Conservation (phyloP, 2,329 filamentous ascomycete species). For the Nakataea oryzae region DNA sequence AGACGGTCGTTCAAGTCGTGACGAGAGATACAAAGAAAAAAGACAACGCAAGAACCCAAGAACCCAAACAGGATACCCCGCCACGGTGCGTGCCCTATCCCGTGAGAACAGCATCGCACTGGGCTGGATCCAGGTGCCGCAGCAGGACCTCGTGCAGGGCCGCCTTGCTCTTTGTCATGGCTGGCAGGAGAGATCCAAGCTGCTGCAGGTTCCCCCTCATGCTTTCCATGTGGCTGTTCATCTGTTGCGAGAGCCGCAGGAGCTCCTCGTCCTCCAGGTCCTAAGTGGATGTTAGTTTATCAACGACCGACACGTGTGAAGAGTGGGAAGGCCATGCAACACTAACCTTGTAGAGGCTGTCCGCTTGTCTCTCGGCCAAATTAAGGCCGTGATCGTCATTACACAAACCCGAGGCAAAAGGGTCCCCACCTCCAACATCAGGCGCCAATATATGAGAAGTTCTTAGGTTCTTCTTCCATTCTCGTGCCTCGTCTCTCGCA, state of each 20-base stretch:
- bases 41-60: not conserved
- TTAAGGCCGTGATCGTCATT: constrained; percentile 1
- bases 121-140: constrained; percentile 29
- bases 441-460: constrained; percentile 41
- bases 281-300: constrained; percentile 12
- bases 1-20: not conserved
- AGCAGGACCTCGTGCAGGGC: constrained; percentile 37
- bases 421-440: constrained; percentile 11
- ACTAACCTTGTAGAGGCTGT: constrained; percentile 20
- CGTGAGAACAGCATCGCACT: constrained; percentile 38
- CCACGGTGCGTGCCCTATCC: constrained; percentile 14
- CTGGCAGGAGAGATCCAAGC: constrained; percentile 38
- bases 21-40: not conserved
- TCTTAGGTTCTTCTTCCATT: constrained; percentile 36
- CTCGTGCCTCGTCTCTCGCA: constrained; percentile 40
- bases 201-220: constrained; percentile 43
- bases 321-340: not conserved
- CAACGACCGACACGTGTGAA: not conserved
- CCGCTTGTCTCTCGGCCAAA: not conserved
- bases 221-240: constrained; percentile 45
- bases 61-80: not conserved
- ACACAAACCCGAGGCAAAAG: not conserved
- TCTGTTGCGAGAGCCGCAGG: constrained; percentile 32
- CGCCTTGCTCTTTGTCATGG: constrained; percentile 35
- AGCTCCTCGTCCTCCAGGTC: constrained; percentile 31